Evolutionary conservation across 768 basidiomycete species (phyloP).

Genomic region (Artomyces pyxidatus): DNA sequence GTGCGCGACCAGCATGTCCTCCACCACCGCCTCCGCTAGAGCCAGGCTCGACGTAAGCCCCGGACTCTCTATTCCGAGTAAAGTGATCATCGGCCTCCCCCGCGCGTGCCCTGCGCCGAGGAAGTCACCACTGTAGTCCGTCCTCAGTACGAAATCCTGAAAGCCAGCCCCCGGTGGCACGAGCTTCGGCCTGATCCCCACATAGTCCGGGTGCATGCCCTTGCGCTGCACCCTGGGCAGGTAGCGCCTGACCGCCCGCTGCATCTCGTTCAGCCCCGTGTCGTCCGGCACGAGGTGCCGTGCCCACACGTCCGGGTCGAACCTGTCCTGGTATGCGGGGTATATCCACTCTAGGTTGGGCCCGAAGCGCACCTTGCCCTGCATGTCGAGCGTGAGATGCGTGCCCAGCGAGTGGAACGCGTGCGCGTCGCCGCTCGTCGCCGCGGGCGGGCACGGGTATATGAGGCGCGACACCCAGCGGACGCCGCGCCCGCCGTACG

Average conservation of each 20-base stretch:
- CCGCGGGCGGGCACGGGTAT: constrained; percentile 81
- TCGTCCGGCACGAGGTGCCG: constrained; percentile 56
- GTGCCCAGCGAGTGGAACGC: constrained; percentile 83
- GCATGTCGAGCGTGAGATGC: constrained; percentile 82
- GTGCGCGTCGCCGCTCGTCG: constrained; percentile 35
- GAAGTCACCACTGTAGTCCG: constrained; percentile 46
- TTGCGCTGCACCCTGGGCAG: constrained; percentile 53
- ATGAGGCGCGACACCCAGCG: constrained; percentile 64
- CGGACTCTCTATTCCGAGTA: constrained; percentile 89
- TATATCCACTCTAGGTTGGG: constrained; percentile 88
- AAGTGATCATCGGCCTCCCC: constrained; percentile 56
- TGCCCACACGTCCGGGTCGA: constrained; percentile 70
- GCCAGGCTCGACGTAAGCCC: constrained; percentile 85
- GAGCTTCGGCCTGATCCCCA: constrained; percentile 85
- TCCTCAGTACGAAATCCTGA: constrained; percentile 74
- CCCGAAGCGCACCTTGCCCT: constrained; percentile 82
- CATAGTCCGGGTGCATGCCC: constrained; percentile 73
- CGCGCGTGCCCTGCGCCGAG: constrained; percentile 21
- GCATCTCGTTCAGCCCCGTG: constrained; percentile 54
- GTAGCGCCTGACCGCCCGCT: constrained; percentile 64
- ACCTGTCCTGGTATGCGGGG: constrained; percentile 34
- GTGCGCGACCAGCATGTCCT: constrained; percentile 37
- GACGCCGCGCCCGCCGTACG: constrained; percentile 77
- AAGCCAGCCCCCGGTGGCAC: constrained; percentile 66
- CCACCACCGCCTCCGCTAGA: constrained; percentile 76